phyloP scores from a whole-genome alignment of 1,284 basidiomycete species.

The Microbotryum silenes-acaulis region DNA sequence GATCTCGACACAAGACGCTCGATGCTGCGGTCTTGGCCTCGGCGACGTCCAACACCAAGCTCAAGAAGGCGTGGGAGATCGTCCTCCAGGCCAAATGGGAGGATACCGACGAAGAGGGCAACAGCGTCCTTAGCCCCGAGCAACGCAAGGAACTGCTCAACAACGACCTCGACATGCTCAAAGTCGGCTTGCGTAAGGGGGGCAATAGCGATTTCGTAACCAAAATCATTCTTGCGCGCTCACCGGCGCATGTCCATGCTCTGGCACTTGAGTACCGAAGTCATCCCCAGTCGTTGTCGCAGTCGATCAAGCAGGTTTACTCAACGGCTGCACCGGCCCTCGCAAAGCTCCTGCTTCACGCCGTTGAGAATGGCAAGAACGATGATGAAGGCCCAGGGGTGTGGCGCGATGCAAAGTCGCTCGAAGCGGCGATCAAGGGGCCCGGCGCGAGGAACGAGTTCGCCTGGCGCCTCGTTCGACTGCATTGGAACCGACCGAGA shows the following conservation, averaged over 20 bases:
- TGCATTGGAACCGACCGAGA: conserved; percentile 28
- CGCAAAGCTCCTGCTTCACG: conserved; percentile 14
- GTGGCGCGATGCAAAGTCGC: conserved; percentile 22
- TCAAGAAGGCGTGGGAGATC: conserved; percentile 25
- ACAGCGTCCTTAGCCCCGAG: neutral
- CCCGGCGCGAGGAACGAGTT: conserved; percentile 15
- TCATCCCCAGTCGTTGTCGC: conserved; percentile 1
- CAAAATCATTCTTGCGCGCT: conserved; percentile 28
- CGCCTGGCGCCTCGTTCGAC: conserved; percentile 18
- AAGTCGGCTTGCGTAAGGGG: conserved; percentile 20
- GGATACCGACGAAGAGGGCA: conserved; percentile 5
- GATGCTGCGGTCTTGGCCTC: conserved; percentile 23
- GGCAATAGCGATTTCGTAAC: conserved; percentile 26
- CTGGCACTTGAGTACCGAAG: conserved; percentile 20
- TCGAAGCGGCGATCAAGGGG: conserved; percentile 10
- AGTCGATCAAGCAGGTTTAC: conserved; percentile 24
- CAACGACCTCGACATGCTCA: conserved; percentile 29
- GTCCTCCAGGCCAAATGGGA: conserved; percentile 25
- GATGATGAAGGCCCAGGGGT: conserved; percentile 5
- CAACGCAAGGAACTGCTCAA: conserved; percentile 1
- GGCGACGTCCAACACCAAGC: conserved; percentile 12
- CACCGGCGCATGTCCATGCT: conserved; percentile 15
- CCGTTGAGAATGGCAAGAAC: conserved; percentile 22
- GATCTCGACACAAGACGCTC: conserved; percentile 13
- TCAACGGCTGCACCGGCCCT: conserved; percentile 9